phyloP scores from a whole-genome alignment of 202 grass and related monocot species.

The Carex arenaria region DNA sequence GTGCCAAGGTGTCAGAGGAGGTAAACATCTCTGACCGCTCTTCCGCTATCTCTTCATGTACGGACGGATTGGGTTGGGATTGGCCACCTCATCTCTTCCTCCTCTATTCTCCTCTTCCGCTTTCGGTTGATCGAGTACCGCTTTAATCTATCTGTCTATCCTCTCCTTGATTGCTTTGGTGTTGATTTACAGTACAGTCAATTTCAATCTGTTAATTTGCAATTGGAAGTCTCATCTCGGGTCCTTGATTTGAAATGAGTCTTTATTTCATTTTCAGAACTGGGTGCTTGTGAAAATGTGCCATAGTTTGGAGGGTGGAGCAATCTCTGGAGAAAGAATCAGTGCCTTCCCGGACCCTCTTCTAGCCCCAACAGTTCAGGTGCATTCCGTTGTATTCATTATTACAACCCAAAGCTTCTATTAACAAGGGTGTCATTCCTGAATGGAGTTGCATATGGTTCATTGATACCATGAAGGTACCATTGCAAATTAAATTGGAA shows the following conservation, averaged over 20 bases:
- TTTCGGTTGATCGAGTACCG: too few species aligned
- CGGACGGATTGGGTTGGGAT: too few species aligned
- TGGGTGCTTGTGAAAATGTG: not conserved
- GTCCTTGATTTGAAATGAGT: not conserved
- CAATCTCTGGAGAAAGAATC: not conserved
- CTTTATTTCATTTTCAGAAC: not conserved
- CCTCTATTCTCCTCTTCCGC: too few species aligned
- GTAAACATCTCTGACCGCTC: too few species aligned
- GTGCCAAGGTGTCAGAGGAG: too few species aligned
- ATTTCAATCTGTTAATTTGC: not conserved
- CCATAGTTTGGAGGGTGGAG: not conserved
- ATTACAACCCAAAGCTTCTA: too few species aligned
- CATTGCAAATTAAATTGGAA: not conserved
- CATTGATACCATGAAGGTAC: not conserved
- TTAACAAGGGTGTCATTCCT: not conserved
- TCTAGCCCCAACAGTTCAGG: not conserved
- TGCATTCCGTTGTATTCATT: not conserved
- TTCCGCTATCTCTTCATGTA: too few species aligned
- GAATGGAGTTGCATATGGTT: too few species aligned
- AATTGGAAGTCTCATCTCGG: not conserved
- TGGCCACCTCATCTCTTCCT: too few species aligned
- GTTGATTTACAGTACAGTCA: not conserved
- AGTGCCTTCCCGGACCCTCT: not conserved
- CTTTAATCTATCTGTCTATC: not conserved
- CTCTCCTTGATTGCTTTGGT: not conserved